phyloP scores from a whole-genome alignment of 768 basidiomycete genomes.

The Pulveroboletus frians region DNA sequence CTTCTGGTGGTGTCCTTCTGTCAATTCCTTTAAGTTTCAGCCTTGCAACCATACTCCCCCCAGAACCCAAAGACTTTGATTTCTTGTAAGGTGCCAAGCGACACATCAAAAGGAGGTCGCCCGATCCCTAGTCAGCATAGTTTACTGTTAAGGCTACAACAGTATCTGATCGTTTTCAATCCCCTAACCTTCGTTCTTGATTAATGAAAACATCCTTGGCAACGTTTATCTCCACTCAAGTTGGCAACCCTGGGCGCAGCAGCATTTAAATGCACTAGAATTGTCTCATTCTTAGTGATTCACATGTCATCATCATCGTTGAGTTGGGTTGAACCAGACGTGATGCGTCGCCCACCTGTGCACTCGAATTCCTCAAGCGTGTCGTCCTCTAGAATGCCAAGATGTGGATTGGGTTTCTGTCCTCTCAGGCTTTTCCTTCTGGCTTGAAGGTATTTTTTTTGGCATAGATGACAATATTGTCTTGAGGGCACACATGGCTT shows the following conservation, averaged over 20 bases:
- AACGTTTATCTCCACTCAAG: slow-evolving; percentile 83
- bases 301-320: background rate
- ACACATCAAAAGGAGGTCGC: no score
- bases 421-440: slow-evolving; percentile 21
- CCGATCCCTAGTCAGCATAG: no score
- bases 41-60: no score
- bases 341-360: slow-evolving; percentile 49
- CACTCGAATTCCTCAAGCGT: slow-evolving; percentile 92
- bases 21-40: no score
- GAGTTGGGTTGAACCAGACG: background rate
- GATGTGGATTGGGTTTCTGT: slow-evolving; percentile 47
- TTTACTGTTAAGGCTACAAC: no score
- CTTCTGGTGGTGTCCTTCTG: no score
- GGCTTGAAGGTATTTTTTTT: slow-evolving; percentile 42
- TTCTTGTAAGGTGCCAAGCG: no score
- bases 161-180: no score
- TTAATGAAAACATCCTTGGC: slow-evolving; percentile 24
- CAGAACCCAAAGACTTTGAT: no score
- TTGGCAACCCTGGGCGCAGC: slow-evolving; percentile 70
- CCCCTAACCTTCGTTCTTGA: no score
- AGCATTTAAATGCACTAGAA: slow-evolving; percentile 67
- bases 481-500: background rate
- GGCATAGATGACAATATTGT: slow-evolving; percentile 44
- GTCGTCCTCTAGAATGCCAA: slow-evolving; percentile 93
- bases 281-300: slow-evolving; percentile 87